Percentiles rank a stretch among this genome's conserved stretches.
Evolutionary conservation across 345 rosid species (phyloP).

Genomic region (Xanthoceras sorbifolium): DNA sequence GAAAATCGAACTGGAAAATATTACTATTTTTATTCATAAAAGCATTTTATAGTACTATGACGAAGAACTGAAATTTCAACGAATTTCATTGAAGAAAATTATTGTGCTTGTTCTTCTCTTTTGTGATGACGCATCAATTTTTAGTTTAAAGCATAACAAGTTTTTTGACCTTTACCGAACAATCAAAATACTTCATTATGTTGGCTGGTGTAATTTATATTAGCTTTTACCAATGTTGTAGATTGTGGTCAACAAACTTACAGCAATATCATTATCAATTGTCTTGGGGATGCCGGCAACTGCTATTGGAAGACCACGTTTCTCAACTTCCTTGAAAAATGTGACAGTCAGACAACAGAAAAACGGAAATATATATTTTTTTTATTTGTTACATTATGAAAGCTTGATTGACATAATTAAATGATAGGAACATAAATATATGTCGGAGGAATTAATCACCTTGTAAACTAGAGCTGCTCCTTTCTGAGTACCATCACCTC

Average conservation of each 20-base stretch:
- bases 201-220: not conserved
- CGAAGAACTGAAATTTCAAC: not conserved
- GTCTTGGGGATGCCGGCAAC: constrained; percentile 93
- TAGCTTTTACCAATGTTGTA: constrained; percentile 6
- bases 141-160: not conserved
- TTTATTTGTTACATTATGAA: not conserved
- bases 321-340: constrained; percentile 78
- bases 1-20: not conserved
- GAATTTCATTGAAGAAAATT: not conserved
- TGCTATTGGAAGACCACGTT: constrained; percentile 80
- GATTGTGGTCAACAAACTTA: constrained; percentile 42
- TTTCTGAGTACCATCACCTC: constrained; percentile 92
- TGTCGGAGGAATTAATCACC: constrained; percentile 39
- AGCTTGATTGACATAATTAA: constrained; percentile 4
- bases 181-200: not conserved
- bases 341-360: constrained; percentile 15
- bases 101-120: not conserved
- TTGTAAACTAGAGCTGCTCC: constrained; percentile 81
- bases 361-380: not conserved
- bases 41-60: not conserved
- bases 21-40: not conserved
- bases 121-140: not conserved
- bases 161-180: not conserved
- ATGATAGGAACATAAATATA: not conserved
- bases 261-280: constrained; percentile 87